Evolutionary conservation across 2,329 filamentous ascomycete genomes (phyloP).

Genomic region (Colletotrichum shisoi): DNA sequence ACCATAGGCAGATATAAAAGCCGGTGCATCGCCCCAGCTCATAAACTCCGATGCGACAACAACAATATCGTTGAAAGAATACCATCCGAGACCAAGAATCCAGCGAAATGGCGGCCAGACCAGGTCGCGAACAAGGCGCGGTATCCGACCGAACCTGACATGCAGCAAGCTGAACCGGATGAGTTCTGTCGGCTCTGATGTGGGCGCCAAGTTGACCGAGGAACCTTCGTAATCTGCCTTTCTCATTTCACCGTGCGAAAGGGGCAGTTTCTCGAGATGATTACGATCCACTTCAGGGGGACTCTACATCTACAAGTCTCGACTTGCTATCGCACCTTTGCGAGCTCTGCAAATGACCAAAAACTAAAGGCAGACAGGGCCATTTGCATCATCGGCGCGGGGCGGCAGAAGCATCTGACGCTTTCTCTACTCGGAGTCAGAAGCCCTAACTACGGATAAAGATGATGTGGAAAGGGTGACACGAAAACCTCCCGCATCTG

Average conservation of each 20-base stretch:
- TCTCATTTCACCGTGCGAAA: conserved; percentile 14
- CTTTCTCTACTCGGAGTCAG: background rate
- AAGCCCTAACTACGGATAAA: background rate
- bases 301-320: background rate
- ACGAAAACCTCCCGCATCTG: conserved; percentile 26
- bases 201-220: conserved; percentile 13
- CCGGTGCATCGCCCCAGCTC: background rate
- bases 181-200: conserved; percentile 13
- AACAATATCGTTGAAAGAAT: background rate
- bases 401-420: background rate
- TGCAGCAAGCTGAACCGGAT: conserved; percentile 9
- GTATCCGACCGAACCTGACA: background rate
- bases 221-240: conserved; percentile 27
- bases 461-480: conserved; percentile 9
- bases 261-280: background rate
- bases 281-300: conserved; percentile 8
- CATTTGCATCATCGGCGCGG: background rate
- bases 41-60: background rate
- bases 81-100: background rate
- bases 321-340: background rate
- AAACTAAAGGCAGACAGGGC: background rate
- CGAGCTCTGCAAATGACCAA: background rate
- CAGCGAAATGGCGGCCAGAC: conserved; percentile 5
- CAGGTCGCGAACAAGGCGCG: background rate
- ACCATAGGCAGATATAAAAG: background rate